Conservation (phyloP, 129 eudicot genomes). For the Scalesia atractyloides region DNA sequence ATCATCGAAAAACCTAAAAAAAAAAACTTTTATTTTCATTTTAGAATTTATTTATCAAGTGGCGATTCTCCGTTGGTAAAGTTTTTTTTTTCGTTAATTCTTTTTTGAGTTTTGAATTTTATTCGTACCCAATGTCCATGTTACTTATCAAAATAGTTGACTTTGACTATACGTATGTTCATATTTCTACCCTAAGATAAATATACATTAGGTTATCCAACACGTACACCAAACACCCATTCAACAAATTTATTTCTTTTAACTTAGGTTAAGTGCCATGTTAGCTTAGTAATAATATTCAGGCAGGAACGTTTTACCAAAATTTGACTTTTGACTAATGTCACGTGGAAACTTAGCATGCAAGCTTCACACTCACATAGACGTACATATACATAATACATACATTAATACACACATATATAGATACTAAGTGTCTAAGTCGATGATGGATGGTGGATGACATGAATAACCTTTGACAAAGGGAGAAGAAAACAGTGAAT, state of each 20-base stretch:
- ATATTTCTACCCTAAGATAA: not conserved
- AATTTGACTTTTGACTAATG: constrained; percentile 19
- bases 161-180: too few relatives aligned
- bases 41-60: too few relatives aligned
- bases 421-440: not conserved
- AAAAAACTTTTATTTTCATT: too few relatives aligned
- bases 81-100: too few relatives aligned
- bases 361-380: constrained; percentile 2
- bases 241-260: not conserved
- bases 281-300: not conserved
- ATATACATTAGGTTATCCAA: not conserved
- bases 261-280: not conserved
- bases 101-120: too few relatives aligned
- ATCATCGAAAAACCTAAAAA: too few relatives aligned
- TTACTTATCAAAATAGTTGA: too few relatives aligned
- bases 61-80: too few relatives aligned
- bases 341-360: constrained; percentile 9
- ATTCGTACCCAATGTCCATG: too few relatives aligned
- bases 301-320: constrained; percentile 1
- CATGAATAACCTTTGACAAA: constrained; percentile 6
- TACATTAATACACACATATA: not conserved
- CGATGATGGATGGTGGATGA: constrained; percentile 2
- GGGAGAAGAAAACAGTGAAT: not conserved
- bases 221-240: not conserved
- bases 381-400: not conserved